Base-by-base conservation (phyloP, 1,139 yeast species). In the Magnusiomyces tetraspermus region DNA sequence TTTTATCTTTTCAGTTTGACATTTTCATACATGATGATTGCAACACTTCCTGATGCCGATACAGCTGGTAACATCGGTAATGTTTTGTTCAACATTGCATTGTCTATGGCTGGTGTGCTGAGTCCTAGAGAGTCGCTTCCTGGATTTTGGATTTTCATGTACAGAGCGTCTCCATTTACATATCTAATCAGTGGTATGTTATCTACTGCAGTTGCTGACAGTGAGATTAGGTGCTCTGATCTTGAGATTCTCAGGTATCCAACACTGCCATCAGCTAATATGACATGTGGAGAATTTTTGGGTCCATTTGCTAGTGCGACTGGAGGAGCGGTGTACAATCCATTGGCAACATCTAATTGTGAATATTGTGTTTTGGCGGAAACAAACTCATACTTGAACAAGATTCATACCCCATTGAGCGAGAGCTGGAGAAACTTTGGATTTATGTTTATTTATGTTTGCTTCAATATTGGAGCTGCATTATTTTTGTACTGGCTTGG, bases 81-180 rank as follows among this genome's bases (percentile, higher is more conserved):
- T 33, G 66, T 85, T 67, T 63, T 83, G 62, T 84, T 83, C 68
- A 78, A 89, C 21, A 69, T 85, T 76, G 75, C 83, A 57, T 72
- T 85, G 67, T 77, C 80, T 53, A 86, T 87, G 79, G 83, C 92
- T 71, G 96, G 95, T 77, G 94, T 85, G 46, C 71, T 87, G 67
- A 85, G 79, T 15, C 75, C 82, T 37, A 79, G 83, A 31, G 64
- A 70, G n/a, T 71, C 70, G 17, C 69, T 85, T 70, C 81, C 80
- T 64, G 80, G 82, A 1, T 83, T 85, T 70, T 84, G 75, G 75
- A 72, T 62, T 55, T 87, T 85, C 72, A 82, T 85, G 86, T 79
- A 82, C 70, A 78, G 82, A 62, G 76, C 77, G 1, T 79, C 85
- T 5, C 92, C 92, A 24, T 77, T 79, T 67, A 82, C 88, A 0